Conservation (phyloP, 805 yeast genomes). For the Naumovozyma castellii region DNA sequence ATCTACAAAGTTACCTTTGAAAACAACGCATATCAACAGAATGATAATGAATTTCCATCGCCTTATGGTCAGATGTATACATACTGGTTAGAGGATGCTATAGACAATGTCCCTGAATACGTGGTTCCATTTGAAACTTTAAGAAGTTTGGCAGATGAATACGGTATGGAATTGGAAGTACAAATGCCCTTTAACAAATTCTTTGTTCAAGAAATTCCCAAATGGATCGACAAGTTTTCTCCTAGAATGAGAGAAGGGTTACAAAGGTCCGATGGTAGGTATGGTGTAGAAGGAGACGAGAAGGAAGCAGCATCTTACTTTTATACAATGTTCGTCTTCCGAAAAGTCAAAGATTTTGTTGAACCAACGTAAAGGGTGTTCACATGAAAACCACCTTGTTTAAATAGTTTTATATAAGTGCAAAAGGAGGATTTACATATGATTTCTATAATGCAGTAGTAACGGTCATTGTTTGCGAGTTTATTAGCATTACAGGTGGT, state of each 20-base stretch:
- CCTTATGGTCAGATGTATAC: conserved; percentile 80
- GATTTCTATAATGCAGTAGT: conserved; percentile 79
- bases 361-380: too few species aligned
- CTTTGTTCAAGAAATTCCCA: conserved; percentile 70
- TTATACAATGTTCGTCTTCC: conserved; percentile 76
- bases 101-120: conserved; percentile 92
- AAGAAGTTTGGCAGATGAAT: conserved; percentile 74
- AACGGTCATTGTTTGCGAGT: conserved; percentile 91
- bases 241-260: conserved; percentile 61
- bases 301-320: conserved; percentile 81
- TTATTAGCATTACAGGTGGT: conserved; percentile 75
- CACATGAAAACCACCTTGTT: too few species aligned
- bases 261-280: conserved; percentile 65
- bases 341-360: conserved; percentile 37
- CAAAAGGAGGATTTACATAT: neutral
- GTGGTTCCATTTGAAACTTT: conserved; percentile 90
- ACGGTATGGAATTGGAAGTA: conserved; percentile 60
- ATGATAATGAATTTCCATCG: conserved; percentile 58
- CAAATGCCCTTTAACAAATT: conserved; percentile 73
- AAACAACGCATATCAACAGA: conserved; percentile 53
- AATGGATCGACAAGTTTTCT: conserved; percentile 47
- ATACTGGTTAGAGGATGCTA: conserved; percentile 82
- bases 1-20: conserved; percentile 76
- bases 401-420: neutral
- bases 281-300: conserved; percentile 84